Evolutionary conservation across 2,329 filamentous ascomycete species (phyloP).

Genomic region (Arachnopeziza araneosa): DNA sequence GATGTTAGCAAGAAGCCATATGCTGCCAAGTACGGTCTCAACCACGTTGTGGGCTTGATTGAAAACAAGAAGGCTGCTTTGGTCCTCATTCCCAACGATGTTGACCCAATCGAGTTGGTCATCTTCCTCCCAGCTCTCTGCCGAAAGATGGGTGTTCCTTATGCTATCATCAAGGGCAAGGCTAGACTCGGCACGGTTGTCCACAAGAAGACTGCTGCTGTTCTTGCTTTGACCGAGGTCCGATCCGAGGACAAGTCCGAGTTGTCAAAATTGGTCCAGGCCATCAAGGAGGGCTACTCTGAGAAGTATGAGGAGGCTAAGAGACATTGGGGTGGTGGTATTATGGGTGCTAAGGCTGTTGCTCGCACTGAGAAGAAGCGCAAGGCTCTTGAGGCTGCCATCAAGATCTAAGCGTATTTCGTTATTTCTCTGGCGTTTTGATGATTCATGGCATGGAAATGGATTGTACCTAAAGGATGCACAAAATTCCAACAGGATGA

Average conservation of each 20-base stretch:
- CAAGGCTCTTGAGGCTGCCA: conserved; percentile 87
- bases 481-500: conserved; percentile 31
- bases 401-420: conserved; percentile 77
- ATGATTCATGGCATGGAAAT: conserved; percentile 30
- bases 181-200: conserved; percentile 97
- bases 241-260: conserved; percentile 97
- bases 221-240: conserved; percentile 93
- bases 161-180: conserved; percentile 99
- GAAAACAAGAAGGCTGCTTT: conserved; percentile 99
- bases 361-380: conserved; percentile 59
- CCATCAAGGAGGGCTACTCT: conserved; percentile 96
- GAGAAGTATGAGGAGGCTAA: conserved; percentile 91
- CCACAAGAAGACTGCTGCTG: conserved; percentile 99
- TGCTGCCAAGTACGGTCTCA: conserved; percentile 98
- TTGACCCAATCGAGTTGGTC: conserved; percentile 98
- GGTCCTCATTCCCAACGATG: conserved; percentile 98
- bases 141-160: conserved; percentile 99
- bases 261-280: conserved; percentile 91
- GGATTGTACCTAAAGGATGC: conserved; percentile 28
- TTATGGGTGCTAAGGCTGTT: conserved; percentile 95
- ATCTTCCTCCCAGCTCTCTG: conserved; percentile 98
- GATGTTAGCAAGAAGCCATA: conserved; percentile 99
- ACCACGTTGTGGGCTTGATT: conserved; percentile 95
- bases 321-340: conserved; percentile 98
- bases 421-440: conserved; percentile 24